These are phyloP conservation scores for Inonotus hispidus DNA, from an alignment of 1,284 basidiomycete species.

Conservation along the genomic window DNA sequence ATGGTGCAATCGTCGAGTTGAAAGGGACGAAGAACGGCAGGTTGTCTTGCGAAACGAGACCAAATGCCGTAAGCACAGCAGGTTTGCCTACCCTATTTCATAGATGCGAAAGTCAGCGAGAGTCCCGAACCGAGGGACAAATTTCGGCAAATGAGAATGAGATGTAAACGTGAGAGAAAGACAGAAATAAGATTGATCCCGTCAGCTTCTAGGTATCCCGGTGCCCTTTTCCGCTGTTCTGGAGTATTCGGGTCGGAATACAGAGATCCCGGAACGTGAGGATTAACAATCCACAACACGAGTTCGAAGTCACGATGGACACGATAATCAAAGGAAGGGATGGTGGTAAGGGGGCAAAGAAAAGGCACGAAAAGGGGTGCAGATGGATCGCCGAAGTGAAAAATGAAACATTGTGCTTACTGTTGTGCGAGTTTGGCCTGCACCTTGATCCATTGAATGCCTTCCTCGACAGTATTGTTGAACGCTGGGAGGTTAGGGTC, in stretches of 20 bases:
- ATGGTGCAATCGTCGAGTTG: conserved; percentile 43
- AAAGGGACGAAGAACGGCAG: conserved; percentile 53
- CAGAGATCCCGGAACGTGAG: background rate
- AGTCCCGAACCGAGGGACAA: background rate
- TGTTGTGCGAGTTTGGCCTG: conserved; percentile 40
- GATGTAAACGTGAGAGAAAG: background rate
- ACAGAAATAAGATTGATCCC: conserved; percentile 4
- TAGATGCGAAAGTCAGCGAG: background rate
- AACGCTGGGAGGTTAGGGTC: conserved; percentile 45
- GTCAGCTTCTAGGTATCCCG: background rate
- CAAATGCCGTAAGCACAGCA: conserved; percentile 48
- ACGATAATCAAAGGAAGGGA: background rate
- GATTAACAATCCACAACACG: background rate
- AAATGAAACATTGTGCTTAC: conserved; percentile 31
- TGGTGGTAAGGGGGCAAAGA: background rate
- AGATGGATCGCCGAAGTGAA: background rate
- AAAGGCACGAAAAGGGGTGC: background rate
- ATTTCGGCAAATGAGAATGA: background rate
- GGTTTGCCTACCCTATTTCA: conserved; percentile 50
- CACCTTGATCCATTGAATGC: conserved; percentile 47
- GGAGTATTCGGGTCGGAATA: background rate
- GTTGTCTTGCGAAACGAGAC: conserved; percentile 55
- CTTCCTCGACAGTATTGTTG: conserved; percentile 45
- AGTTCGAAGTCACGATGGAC: background rate
- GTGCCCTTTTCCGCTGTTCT: background rate